These are phyloP conservation scores for Aspergillus indologenus DNA, from an alignment of 495 filamentous ascomycete genomes.

Conservation along the genomic window DNA sequence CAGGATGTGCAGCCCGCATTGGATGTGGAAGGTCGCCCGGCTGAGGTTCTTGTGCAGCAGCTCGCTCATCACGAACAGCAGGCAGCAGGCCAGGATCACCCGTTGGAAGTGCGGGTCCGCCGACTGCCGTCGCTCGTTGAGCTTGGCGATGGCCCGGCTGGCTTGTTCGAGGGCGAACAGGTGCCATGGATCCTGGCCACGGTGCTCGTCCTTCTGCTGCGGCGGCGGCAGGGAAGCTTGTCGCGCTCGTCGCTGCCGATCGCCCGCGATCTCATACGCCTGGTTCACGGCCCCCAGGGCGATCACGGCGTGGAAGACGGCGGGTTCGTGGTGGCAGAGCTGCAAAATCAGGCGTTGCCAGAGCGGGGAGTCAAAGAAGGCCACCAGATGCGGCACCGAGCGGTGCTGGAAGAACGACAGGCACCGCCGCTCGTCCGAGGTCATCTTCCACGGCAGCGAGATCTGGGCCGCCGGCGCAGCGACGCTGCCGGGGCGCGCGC, in stretches of 20 bases:
- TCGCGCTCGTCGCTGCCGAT: conserved; percentile 10
- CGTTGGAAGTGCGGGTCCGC: conserved; percentile 17
- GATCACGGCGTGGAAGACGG: conserved; percentile 21
- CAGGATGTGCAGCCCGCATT: conserved; percentile 18
- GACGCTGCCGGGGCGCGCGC: not conserved
- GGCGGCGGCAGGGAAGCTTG: too few species aligned
- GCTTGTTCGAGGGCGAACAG: conserved; percentile 21
- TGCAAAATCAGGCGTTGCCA: conserved; percentile 5
- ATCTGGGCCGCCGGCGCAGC: not conserved
- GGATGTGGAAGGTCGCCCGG: conserved; percentile 14
- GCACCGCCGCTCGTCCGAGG: conserved; percentile 11
- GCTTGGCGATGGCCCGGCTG: conserved; percentile 8
- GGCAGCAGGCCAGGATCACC: conserved; percentile 21
- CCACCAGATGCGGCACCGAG: not conserved
- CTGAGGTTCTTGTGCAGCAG: conserved; percentile 12
- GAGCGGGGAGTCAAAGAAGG: conserved; percentile 8
- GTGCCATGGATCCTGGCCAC: conserved; percentile 9
- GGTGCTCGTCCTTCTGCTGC: too few species aligned
- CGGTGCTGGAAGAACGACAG: conserved; percentile 11
- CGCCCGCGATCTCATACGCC: conserved; percentile 9
- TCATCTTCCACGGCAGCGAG: not conserved
- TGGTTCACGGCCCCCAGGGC: conserved; percentile 20
- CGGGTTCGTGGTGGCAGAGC: conserved; percentile 14
- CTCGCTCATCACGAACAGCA: conserved; percentile 21
- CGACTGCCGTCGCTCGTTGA: conserved; percentile 15